These are phyloP conservation scores for Penicillium sp. DNA, from an alignment of 2,329 filamentous ascomycete genomes.

Conservation along the genomic window DNA sequence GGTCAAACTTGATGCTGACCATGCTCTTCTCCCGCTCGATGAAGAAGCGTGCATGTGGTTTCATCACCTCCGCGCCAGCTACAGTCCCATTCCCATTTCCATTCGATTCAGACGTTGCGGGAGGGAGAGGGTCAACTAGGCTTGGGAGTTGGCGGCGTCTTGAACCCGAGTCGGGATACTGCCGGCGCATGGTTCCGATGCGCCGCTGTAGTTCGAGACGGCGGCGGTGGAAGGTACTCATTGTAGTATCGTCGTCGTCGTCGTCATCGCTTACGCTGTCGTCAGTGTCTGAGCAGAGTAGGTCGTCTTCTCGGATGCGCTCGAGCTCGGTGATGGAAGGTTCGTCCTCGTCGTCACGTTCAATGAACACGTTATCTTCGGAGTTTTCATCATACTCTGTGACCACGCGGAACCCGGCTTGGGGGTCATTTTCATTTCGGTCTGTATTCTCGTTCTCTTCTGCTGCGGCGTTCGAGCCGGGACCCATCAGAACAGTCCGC, in stretches of 20 bases:
- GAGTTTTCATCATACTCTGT: conserved; percentile 39
- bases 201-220: conserved; percentile 29
- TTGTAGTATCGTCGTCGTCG: conserved; percentile 18
- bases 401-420: conserved; percentile 35
- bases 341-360: conserved; percentile 28
- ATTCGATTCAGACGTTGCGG: conserved; percentile 8
- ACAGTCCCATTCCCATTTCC: conserved; percentile 3
- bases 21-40: conserved; percentile 80
- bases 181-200: conserved; percentile 20
- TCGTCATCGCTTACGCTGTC: conserved; percentile 33
- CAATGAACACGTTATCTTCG: conserved; percentile 37
- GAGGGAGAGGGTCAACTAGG: conserved; percentile 27
- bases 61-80: conserved; percentile 52
- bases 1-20: conserved; percentile 75
- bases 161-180: conserved; percentile 17
- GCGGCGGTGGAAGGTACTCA: conserved; percentile 25
- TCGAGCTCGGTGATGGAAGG: conserved; percentile 27
- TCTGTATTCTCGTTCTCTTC: conserved; percentile 22
- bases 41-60: conserved; percentile 76
- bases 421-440: conserved; percentile 17
- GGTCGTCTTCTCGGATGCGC: conserved; percentile 30
- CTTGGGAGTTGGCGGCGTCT: conserved; percentile 27
- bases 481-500: conserved; percentile 24
- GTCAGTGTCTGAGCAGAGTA: conserved; percentile 32
- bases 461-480: conserved; percentile 24